A percentile compares a stretch with the other conserved stretches of the same genome.
Evolutionary conservation across 345 rosid species (phyloP).

Genomic region (Populus ilicifolia): DNA sequence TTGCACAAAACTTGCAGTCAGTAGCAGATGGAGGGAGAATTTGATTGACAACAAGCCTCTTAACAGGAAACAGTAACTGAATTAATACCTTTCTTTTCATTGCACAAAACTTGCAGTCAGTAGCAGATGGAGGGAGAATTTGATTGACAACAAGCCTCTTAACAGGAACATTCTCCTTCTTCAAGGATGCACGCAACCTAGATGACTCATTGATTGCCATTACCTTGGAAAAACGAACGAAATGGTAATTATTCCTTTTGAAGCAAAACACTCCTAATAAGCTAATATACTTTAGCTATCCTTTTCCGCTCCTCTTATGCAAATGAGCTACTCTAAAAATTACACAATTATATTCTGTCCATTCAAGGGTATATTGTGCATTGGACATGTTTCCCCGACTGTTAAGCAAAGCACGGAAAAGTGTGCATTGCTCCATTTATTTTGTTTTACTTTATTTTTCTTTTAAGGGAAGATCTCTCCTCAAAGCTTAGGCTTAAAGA

Average conservation of each 20-base stretch:
- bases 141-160: conserved; percentile 88
- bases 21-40: conserved; percentile 84
- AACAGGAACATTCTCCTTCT: conserved; percentile 86
- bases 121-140: conserved; percentile 79
- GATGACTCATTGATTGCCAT: conserved; percentile 96
- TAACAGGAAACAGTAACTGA: conserved; percentile 73
- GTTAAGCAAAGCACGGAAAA: background rate
- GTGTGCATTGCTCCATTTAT: background rate
- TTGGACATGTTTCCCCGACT: background rate
- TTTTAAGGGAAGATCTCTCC: background rate
- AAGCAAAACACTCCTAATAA: background rate
- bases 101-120: conserved; percentile 95
- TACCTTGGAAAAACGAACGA: conserved; percentile 42
- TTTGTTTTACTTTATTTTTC: background rate
- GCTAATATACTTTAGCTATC: background rate
- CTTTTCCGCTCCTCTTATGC: background rate
- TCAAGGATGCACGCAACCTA: conserved; percentile 70
- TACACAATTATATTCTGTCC: background rate
- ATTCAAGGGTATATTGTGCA: background rate
- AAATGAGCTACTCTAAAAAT: background rate
- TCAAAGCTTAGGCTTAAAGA: background rate
- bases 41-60: conserved; percentile 86
- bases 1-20: conserved; percentile 93
- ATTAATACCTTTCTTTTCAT: conserved; percentile 84
- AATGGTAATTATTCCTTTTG: background rate